phyloP scores from a whole-genome alignment of 495 filamentous ascomycete species.

The Evernia prunastri region DNA sequence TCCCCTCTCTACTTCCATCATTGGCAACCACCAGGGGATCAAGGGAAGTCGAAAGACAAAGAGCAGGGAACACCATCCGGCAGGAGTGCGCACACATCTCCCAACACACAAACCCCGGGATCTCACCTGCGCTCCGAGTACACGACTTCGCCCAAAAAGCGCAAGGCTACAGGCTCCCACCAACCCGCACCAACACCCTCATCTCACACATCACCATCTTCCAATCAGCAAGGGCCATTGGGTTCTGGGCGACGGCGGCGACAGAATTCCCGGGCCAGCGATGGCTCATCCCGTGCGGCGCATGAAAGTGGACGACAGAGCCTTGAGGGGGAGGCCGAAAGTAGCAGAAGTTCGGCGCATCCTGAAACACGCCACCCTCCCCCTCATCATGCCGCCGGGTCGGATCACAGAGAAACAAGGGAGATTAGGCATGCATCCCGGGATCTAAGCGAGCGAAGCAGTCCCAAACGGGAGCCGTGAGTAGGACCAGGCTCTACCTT shows the following conservation, averaged over 20 bases:
- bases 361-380: constrained; percentile 28
- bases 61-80: constrained; percentile 30
- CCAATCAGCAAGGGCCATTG: constrained; percentile 32
- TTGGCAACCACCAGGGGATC: constrained; percentile 72
- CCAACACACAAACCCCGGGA: constrained; percentile 22
- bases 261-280: constrained; percentile 65
- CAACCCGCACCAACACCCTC: constrained; percentile 36
- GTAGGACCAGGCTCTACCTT: not conserved
- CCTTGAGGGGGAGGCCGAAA: constrained; percentile 28
- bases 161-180: constrained; percentile 38
- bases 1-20: constrained; percentile 85
- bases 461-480: constrained; percentile 25
- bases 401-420: constrained; percentile 20
- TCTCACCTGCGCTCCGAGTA: constrained; percentile 35
- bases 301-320: constrained; percentile 27
- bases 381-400: constrained; percentile 23
- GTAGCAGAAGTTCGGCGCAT: constrained; percentile 29
- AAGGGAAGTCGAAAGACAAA: constrained; percentile 42
- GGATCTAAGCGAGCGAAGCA: constrained; percentile 25
- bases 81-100: constrained; percentile 31
- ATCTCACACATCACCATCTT: constrained; percentile 29
- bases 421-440: constrained; percentile 23
- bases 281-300: constrained; percentile 40
- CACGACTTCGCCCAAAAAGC: constrained; percentile 38
- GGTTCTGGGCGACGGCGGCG: constrained; percentile 54